Conservation (phyloP, 108 stramenopile species). For the Parietichytrium sp. region DNA sequence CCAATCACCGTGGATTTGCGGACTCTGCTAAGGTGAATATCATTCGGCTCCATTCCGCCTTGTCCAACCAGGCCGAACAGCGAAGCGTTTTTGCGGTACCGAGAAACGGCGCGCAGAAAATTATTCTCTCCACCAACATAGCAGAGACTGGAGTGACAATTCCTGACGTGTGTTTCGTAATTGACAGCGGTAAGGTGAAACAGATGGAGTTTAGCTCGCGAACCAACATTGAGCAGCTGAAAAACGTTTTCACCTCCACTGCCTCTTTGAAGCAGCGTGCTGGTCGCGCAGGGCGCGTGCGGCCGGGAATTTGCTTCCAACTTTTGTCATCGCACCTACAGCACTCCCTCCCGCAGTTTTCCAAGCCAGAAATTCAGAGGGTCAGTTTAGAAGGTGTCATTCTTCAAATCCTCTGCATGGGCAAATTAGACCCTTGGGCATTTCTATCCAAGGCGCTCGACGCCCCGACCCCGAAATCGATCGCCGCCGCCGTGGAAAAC, state of each 20-base stretch:
- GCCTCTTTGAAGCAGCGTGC: slow-evolving; percentile 79
- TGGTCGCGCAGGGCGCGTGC: slow-evolving; percentile 89
- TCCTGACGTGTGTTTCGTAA: slow-evolving; percentile 59
- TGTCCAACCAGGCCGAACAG: slow-evolving; percentile 71
- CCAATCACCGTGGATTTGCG: neutral
- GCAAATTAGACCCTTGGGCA: slow-evolving; percentile 58
- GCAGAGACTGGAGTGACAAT: slow-evolving; percentile 81
- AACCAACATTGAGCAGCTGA: slow-evolving; percentile 59
- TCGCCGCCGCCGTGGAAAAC: slow-evolving; percentile 59
- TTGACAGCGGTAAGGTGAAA: slow-evolving; percentile 62
- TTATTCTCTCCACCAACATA: slow-evolving; percentile 90
- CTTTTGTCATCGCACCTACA: slow-evolving; percentile 62
- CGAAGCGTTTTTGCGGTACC: slow-evolving; percentile 74
- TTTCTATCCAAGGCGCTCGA: slow-evolving; percentile 39
- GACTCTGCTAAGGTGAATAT: slow-evolving; percentile 55
- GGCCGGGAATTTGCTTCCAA: slow-evolving; percentile 77
- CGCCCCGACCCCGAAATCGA: slow-evolving; percentile 30
- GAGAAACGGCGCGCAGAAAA: slow-evolving; percentile 70
- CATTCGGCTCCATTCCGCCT: slow-evolving; percentile 69
- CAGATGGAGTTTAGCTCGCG: slow-evolving; percentile 58
- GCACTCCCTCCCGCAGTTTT: slow-evolving; percentile 66
- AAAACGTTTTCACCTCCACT: slow-evolving; percentile 80
- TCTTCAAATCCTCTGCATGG: slow-evolving; percentile 74
- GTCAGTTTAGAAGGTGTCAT: slow-evolving; percentile 83
- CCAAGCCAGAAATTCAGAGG: slow-evolving; percentile 79